Evolutionary conservation across 495 filamentous ascomycete species (phyloP).

Genomic region (Hyaloscypha finlandica): DNA sequence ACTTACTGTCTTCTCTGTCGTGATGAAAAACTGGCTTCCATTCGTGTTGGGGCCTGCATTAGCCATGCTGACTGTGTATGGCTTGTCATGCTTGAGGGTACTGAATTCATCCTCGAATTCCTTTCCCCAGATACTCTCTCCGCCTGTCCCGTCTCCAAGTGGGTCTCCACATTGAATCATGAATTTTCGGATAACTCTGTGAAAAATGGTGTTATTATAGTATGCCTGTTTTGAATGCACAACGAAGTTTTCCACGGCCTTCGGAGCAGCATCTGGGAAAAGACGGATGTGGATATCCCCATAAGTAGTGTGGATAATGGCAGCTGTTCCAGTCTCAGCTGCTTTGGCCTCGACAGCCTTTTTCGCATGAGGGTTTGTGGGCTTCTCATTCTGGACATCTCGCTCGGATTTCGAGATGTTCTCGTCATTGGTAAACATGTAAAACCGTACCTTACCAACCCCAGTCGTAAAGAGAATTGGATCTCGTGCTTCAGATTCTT

Average conservation of each 20-base stretch:
- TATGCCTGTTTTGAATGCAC: constrained; percentile 86
- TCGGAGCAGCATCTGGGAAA: constrained; percentile 90
- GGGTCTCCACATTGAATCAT: constrained; percentile 98
- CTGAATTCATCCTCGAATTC: constrained; percentile 98
- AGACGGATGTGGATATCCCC: constrained; percentile 95
- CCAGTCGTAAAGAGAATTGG: constrained; percentile 85
- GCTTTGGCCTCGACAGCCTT: constrained; percentile 58
- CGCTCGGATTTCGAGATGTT: constrained; percentile 81
- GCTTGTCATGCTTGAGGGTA: constrained; percentile 87
- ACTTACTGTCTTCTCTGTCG: constrained; percentile 85
- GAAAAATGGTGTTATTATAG: constrained; percentile 97
- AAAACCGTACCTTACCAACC: constrained; percentile 89
- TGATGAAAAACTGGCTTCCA: constrained; percentile 95
- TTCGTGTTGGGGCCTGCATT: constrained; percentile 87
- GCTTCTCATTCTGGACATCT: constrained; percentile 95
- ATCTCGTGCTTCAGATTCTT: constrained; percentile 89
- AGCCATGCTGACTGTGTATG: constrained; percentile 95
- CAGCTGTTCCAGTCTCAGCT: constrained; percentile 71
- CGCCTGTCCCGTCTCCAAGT: constrained; percentile 90
- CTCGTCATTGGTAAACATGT: constrained; percentile 93
- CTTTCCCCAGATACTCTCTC: constrained; percentile 94
- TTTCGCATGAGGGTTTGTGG: constrained; percentile 51
- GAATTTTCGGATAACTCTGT: constrained; percentile 96
- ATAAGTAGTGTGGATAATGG: constrained; percentile 87
- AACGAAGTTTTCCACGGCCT: constrained; percentile 98